phyloP scores from a whole-genome alignment of 306 rosid species.

The Abrus precatorius region DNA sequence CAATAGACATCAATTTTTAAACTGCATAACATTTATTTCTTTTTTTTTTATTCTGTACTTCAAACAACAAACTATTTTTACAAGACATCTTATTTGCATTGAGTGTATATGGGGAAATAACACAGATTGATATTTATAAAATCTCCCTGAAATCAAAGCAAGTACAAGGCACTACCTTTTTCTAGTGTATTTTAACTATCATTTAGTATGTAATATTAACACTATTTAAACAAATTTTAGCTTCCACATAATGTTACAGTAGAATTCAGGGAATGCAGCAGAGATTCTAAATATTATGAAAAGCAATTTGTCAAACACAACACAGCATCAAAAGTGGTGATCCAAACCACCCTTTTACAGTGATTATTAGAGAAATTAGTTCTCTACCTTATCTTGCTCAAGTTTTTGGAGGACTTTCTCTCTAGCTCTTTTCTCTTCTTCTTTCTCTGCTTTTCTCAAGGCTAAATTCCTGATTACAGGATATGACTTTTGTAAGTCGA shows the following conservation, averaged over 20 bases:
- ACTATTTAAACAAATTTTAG: not conserved
- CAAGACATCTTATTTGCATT: not conserved
- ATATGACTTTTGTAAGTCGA: not conserved
- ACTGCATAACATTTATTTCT: not conserved
- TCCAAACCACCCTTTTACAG: not conserved
- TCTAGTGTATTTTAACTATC: not conserved
- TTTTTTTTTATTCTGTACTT: not conserved
- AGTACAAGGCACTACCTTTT: not conserved
- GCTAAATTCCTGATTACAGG: conserved; percentile 57
- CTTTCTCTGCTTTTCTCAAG: conserved; percentile 67
- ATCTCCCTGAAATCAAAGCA: not conserved
- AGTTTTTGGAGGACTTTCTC: conserved; percentile 64
- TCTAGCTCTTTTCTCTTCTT: conserved; percentile 83
- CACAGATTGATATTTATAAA: not conserved
- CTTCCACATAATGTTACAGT: not conserved
- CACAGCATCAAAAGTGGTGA: conserved; percentile 2
- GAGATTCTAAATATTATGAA: not conserved
- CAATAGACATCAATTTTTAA: not conserved
- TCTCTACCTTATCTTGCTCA: conserved; percentile 85
- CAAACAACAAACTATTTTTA: not conserved
- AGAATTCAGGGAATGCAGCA: not conserved
- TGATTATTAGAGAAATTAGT: conserved; percentile 7
- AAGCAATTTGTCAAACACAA: conserved; percentile 25
- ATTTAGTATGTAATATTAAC: not conserved
- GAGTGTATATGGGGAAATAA: not conserved